Evolutionary conservation across 805 yeast species (phyloP), one percentile per base, ranked within the genome.

Genomic region (Metschnikowia cerradonensis): DNA sequence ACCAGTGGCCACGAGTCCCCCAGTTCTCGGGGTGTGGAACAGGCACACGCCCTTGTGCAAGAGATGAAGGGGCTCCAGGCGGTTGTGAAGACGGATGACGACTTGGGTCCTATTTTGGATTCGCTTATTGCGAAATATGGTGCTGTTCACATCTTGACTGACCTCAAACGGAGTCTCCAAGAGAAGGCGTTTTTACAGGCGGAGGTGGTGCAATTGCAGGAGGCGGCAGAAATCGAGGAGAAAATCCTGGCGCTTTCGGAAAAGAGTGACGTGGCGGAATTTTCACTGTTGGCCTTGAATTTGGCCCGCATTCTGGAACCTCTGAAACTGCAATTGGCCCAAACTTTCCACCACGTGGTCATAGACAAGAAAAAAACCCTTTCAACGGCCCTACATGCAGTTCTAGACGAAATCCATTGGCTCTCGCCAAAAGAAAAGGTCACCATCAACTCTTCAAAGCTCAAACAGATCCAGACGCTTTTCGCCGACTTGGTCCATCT

Each of bases 401-500:
- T 52, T 1, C 51, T 63, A 10, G 45, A 49, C 1, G 56, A 57
- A 11, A 55, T 62, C 22, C 52, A 64, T 13, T 66, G 70, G 68
- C 61, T 67, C 20, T 55, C 67, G 2, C 50, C 55, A 8, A 54
- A 58, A 17, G 52, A 53, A 43, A 49, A 44, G 2, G 51, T 57
- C 6, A 34, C 48, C 8, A 55, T 54, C 36, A 50, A 57, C 19
- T 35, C 62, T 6, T 51, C 49, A 22, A 51, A 45, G 34, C 45
- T 58, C 37, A 48, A 48, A 31, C 30, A 30, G 8, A 52, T 55
- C 36, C 34, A 53, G 11, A 5, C 19, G 13, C 14, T 30, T 5
- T 49, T 57, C 30, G n/a, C 26, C 3, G 54, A 61, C 10, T 59
- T 70, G 49, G 55, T 66, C 7, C 61, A 48, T 6, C 55, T 76